Conservation (phyloP, 257 asterid species). For the Solanum paucissectum region DNA sequence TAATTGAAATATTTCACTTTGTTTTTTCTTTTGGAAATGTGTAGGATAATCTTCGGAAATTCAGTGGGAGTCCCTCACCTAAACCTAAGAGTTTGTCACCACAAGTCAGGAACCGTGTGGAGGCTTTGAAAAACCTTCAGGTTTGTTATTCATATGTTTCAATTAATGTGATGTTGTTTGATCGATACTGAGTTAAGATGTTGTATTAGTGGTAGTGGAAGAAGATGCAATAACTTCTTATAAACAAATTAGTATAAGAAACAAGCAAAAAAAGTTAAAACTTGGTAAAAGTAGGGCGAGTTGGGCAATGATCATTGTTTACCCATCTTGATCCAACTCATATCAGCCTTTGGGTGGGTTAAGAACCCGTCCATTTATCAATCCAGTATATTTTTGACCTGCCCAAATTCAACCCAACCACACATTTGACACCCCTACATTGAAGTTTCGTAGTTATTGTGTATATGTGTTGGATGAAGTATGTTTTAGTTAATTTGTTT, state of each 20-base stretch:
- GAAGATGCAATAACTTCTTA: not conserved
- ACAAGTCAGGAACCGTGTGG: conserved; percentile 53
- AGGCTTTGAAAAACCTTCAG: conserved; percentile 59
- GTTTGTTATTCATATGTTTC: conserved; percentile 11
- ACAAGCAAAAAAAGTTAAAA: not conserved
- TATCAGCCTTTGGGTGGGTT: not conserved
- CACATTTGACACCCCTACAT: not conserved
- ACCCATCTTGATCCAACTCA: not conserved
- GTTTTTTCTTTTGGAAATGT: not conserved
- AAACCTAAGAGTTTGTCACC: conserved; percentile 36
- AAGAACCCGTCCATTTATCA: not conserved
- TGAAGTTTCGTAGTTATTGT: not conserved
- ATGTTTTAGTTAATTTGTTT: not conserved
- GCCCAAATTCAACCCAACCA: not conserved
- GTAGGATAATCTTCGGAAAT: not conserved
- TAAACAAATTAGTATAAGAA: not conserved
- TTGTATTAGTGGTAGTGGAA: not conserved
- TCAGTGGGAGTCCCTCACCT: conserved; percentile 19
- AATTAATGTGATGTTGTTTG: not conserved
- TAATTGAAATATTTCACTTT: not conserved
- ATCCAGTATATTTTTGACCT: not conserved
- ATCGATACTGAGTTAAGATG: not conserved
- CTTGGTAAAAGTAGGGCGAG: not conserved
- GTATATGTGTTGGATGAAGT: not conserved
- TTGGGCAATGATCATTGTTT: not conserved